Evolutionary conservation across 768 basidiomycete genomes (phyloP), one percentile per base, ranked within the genome.

Genomic region (Tulasnella sp.): DNA sequence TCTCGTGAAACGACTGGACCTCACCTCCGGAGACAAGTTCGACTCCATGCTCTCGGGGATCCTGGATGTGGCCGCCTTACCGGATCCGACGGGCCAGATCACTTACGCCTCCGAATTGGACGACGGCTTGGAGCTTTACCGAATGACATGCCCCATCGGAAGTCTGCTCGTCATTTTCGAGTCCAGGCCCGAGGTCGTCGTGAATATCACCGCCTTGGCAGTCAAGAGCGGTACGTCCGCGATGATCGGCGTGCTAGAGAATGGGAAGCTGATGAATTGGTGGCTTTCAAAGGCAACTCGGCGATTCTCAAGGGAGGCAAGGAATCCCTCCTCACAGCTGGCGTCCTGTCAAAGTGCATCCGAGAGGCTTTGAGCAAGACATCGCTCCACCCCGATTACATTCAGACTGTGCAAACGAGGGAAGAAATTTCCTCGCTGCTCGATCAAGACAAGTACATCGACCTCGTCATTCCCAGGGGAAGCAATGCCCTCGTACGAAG

Each of bases 241-340:
- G 23, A 74, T 7, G 18, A 76, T 55, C 2, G 16, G 5, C 5
- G 16, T 11, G 3, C 32, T 37, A 11, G 46, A 57, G 26, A 29
- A 70, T 70, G 67, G 26, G 44, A 18, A 5, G 29, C 11, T 46
- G 48, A 70, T 70, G 61, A 0, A 67, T 61, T 44, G 37, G 16
- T 67, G 20, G 13, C 16, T 74, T 9, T 40, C 70, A 7, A 80
- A 98, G 97, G 97, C 1, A 99, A 99, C 83, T 92, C 96, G 29
- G 97, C 96, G 11, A 99, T 99, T 78, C 85, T 99, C 40, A 99
- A 99, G 85, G 97, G 98, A 13, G 98, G 98, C 7, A 98, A 97
- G 83, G 98, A 99, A 83, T 98, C 97, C 5, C 89, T 89, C 71
- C 86, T 90, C 77, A 98, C 98, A 1, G 89, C 95, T 3, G 83